Evolutionary conservation across 495 filamentous ascomycete species (phyloP), one percentile per base, ranked within the genome.

Genomic region (Penicillium manginii): DNA sequence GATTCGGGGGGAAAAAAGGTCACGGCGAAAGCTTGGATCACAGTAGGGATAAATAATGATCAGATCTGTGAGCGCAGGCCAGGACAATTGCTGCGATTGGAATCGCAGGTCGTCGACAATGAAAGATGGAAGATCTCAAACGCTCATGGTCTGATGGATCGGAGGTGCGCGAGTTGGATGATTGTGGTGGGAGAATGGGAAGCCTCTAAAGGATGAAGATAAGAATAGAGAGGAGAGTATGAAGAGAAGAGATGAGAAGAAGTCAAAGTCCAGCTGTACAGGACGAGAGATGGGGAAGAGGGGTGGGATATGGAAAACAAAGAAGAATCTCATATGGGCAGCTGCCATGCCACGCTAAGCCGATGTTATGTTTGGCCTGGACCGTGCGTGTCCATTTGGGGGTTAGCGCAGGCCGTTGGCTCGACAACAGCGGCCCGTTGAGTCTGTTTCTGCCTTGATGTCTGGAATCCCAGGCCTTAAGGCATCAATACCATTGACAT

Each of bases 341-440:
- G 63, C 65, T 70, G 70, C 69, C 71, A 73, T 72, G 72, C 72
- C 73, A 70, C 73, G 73, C 69, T 71, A 73, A 69, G 67, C 70
- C 69, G 68, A 69, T 76, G 75, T 76, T 76, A 69, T 77, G 75
- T 75, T 78, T 64, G 77, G 72, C 54, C 15, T 74, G 57, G 40
- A n/a, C 40, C 40, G 40, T 43, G 40, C 40, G 19, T 19, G 2
- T 70, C 66, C 12, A 12, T 56, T 66, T 31, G 18, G 71, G 40
- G 77, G 40, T 58, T 78, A 78, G 77, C 51, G 65, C 19, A 6
- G 8, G 2, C 18, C 15, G 77, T 80, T 78, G 77, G 69, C 77
- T 67, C 63, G 77, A 69, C 74, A 78, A 80, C 77, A 52, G 54
- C 50, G 45, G 62, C 58, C 59, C 61, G 21, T n/a, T n/a, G n/a